Percentiles rank a stretch among this genome's conserved stretches.
These are phyloP conservation scores for Termitomyces titanicus DNA, from an alignment of 768 basidiomycete genomes.

Conservation along the genomic window DNA sequence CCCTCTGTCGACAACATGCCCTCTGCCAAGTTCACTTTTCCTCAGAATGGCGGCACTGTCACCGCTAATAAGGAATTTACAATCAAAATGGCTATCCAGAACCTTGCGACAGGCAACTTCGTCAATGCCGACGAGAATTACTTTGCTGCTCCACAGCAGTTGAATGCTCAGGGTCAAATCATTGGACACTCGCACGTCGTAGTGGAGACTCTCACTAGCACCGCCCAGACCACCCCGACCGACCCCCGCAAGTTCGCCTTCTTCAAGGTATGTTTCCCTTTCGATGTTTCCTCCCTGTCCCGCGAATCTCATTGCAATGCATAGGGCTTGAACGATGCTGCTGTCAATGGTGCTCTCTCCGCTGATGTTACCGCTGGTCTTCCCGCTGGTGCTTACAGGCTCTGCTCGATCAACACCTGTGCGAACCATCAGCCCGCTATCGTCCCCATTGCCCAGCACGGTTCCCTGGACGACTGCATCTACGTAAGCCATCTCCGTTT, in stretches of 20 bases:
- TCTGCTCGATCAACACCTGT: constrained; percentile 54
- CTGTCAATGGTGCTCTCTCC: constrained; percentile 44
- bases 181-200: constrained; percentile 53
- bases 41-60: constrained; percentile 39
- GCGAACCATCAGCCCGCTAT: constrained; percentile 59
- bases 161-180: constrained; percentile 42
- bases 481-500: constrained; percentile 35
- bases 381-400: constrained; percentile 53
- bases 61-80: constrained; percentile 41
- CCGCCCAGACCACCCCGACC: constrained; percentile 37
- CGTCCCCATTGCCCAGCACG: constrained; percentile 59
- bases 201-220: constrained; percentile 39
- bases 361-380: constrained; percentile 52
- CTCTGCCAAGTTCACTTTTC: constrained; percentile 38
- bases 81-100: constrained; percentile 38
- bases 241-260: constrained; percentile 49
- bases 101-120: constrained; percentile 44
- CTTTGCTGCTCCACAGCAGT: constrained; percentile 50
- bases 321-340: constrained; percentile 42
- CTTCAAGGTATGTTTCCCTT: constrained; percentile 35
- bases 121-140: constrained; percentile 45
- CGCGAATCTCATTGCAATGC: constrained; percentile 32
- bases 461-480: constrained; percentile 53
- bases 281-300: too few species aligned
- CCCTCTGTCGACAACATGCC: constrained; percentile 41